Percentiles rank a stretch among this genome's conserved stretches.
These are phyloP conservation scores for Beauveria bassiana DNA, from an alignment of 2,329 filamentous ascomycete genomes.

Conservation along the genomic window DNA sequence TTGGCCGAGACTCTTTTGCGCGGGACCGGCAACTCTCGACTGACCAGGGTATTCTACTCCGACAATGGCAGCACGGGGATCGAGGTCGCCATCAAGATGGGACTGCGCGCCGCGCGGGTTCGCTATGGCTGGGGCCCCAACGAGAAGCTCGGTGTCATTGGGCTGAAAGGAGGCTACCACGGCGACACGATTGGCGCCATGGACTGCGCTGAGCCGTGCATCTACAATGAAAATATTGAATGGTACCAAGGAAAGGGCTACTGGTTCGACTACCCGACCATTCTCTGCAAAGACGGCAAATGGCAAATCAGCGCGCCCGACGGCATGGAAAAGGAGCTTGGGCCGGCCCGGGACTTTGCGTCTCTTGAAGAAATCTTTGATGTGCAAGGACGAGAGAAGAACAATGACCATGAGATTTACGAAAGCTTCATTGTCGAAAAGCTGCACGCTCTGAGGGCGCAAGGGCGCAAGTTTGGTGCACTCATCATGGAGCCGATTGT, in stretches of 20 bases:
- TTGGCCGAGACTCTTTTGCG: conserved; percentile 59
- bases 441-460: conserved; percentile 41
- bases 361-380: conserved; percentile 54
- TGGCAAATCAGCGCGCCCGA: conserved; percentile 58
- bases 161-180: conserved; percentile 74
- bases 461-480: conserved; percentile 64
- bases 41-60: conserved; percentile 69
- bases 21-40: conserved; percentile 53
- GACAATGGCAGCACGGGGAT: conserved; percentile 79
- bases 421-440: conserved; percentile 48
- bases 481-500: conserved; percentile 75
- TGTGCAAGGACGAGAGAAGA: conserved; percentile 37
- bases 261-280: conserved; percentile 74
- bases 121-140: conserved; percentile 58
- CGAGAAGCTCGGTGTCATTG: conserved; percentile 58
- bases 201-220: conserved; percentile 72
- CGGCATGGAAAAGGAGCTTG: conserved; percentile 38
- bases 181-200: conserved; percentile 85
- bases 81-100: conserved; percentile 84
- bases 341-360: conserved; percentile 33
- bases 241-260: conserved; percentile 75
- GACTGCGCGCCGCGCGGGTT: conserved; percentile 56
- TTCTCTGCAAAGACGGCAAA: conserved; percentile 56
- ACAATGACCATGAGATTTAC: conserved; percentile 44
- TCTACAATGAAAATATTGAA: conserved; percentile 75